Conservation (phyloP, 2,329 filamentous ascomycete species). For the Fusarium chlamydosporum region DNA sequence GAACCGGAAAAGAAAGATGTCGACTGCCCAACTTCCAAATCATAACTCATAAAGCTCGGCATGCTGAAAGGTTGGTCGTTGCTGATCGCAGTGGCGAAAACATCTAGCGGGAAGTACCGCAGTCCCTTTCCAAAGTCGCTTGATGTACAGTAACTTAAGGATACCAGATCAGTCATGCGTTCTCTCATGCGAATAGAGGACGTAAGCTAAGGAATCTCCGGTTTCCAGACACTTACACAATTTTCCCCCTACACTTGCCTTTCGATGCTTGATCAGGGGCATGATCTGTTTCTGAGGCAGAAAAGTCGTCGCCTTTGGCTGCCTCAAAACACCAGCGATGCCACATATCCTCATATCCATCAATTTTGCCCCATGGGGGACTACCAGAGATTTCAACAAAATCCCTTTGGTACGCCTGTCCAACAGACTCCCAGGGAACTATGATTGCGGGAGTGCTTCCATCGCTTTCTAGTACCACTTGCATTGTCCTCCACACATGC, state of each 20-base stretch:
- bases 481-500: not conserved
- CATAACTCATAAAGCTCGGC: too few species aligned
- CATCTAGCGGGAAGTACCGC: too few species aligned
- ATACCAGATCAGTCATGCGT: not conserved
- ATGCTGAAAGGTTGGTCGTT: not conserved
- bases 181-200: not conserved
- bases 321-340: conserved; percentile 3
- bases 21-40: not conserved
- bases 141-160: not conserved
- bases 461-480: not conserved
- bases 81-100: not conserved
- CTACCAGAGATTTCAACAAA: too few species aligned
- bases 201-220: too few species aligned
- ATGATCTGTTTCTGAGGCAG: too few species aligned
- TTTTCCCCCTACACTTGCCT: not conserved
- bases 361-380: too few species aligned
- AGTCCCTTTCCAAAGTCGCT: not conserved
- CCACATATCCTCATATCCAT: not conserved
- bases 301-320: too few species aligned
- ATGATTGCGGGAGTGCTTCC: rapidly evolving
- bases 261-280: too few species aligned
- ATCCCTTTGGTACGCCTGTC: not conserved
- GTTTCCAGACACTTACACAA: not conserved
- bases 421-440: not conserved
- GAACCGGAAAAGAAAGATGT: not conserved